phyloP scores from a whole-genome alignment of 1,284 basidiomycete genomes.

The Spongiforma sp. region DNA sequence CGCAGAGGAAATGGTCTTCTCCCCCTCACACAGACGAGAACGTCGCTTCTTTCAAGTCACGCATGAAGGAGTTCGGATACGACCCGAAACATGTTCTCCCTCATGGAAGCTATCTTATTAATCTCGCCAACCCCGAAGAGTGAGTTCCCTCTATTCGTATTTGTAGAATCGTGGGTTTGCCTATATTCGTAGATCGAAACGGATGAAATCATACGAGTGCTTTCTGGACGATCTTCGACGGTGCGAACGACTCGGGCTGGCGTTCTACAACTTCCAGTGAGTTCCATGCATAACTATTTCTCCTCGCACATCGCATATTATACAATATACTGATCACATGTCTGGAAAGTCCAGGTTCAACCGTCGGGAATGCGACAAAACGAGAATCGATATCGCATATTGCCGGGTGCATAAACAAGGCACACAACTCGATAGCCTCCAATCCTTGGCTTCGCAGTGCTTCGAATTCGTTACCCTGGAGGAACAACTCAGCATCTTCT shows the following conservation, averaged over 20 bases:
- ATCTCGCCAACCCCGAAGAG: constrained; percentile 83
- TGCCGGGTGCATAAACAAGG: constrained; percentile 77
- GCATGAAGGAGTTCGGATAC: constrained; percentile 66
- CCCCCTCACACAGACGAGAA: constrained; percentile 58
- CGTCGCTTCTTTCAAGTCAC: constrained; percentile 58
- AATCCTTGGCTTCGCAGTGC: too few species aligned
- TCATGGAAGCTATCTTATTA: constrained; percentile 87
- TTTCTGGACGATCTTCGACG: constrained; percentile 86
- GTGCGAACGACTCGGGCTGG: constrained; percentile 79
- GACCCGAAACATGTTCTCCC: constrained; percentile 66
- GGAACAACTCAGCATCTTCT: not conserved
- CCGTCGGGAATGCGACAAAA: constrained; percentile 68
- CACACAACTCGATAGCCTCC: too few species aligned
- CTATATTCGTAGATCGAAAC: constrained; percentile 58
- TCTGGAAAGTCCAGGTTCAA: constrained; percentile 73
- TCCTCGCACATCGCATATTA: not conserved
- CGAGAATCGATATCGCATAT: constrained; percentile 70
- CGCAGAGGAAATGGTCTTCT: constrained; percentile 81
- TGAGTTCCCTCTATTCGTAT: constrained; percentile 40
- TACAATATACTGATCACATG: not conserved
- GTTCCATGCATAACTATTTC: constrained; percentile 32
- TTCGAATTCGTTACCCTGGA: not conserved
- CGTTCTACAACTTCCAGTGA: constrained; percentile 86
- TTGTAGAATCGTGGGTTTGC: not conserved
- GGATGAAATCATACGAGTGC: constrained; percentile 79